Base-by-base conservation (phyloP, 116 monocot genomes). In the Phalaenopsis hybrid region DNA sequence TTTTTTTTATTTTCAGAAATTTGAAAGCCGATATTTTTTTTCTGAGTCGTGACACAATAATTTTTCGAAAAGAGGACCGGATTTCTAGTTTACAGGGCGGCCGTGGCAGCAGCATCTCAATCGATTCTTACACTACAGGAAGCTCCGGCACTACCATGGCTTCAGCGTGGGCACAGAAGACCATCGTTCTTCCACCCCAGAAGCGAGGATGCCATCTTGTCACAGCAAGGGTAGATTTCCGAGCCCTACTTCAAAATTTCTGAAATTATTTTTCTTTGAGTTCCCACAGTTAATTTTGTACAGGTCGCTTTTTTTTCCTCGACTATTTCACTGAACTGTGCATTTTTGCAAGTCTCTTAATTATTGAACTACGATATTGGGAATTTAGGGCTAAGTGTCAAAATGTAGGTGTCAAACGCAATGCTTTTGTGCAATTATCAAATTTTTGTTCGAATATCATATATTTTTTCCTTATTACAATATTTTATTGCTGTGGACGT, bases 101-200 rank as follows among this genome's bases (percentile, higher is more conserved):
- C 52, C 28, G 28, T 52, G 52, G 9, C 13, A 52, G 52, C 1
- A 3, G 12, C 55, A 63, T 63, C 20, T 63, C 20, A 23, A 63
- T 63, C 55, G 55, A 59, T 63, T 63, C 63, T 63, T 4, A 63
- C 63, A 25, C 25, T 8, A 63, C 23, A 23, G 72, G 37, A 11
- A 72, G 72, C 37, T 31, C 15, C 37, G 8, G 5, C 72, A 31
- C 5, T 45, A 78, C 88, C 75, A 90, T 92, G 94, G 92, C 92
- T 16, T 88, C 88, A 76, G 92, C 88, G 82, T 98, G 97, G 97
- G 94, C 97, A 9, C 97, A 98, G 89, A 98, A 89, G 89, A 93
- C 93, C 74, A 90, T 97, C 74, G 94, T 91, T 81, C 81, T 94
- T 82, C 93, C 94, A 59, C 77, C 94, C 4, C 93, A 97, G 68